Evolutionary conservation across 257 asterid species (phyloP).

Genomic region (Cruciata laevipes): DNA sequence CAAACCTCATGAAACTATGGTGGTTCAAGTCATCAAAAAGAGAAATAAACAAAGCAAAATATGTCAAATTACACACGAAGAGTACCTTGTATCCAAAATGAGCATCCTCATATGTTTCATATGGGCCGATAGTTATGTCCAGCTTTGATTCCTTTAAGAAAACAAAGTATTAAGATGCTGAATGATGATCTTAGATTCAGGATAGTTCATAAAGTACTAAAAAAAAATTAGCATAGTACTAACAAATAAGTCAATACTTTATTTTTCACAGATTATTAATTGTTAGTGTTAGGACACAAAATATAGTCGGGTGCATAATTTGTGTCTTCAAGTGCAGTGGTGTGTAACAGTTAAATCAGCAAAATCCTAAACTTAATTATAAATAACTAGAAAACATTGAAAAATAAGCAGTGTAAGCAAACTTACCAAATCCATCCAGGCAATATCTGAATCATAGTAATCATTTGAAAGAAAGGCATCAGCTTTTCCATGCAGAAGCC

Average conservation of each 20-base stretch:
- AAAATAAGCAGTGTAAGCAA: neutral
- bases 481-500: constrained; percentile 82
- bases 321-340: neutral
- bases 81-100: constrained; percentile 92
- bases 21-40: neutral
- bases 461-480: constrained; percentile 87
- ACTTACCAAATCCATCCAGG: constrained; percentile 99
- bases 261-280: neutral
- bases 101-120: constrained; percentile 93
- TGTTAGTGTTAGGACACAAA: neutral
- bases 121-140: constrained; percentile 93
- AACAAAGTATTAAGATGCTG: constrained; percentile 9
- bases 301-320: neutral
- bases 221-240: neutral
- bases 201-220: neutral
- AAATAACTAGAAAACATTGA: neutral
- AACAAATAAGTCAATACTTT: neutral
- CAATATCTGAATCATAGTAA: constrained; percentile 89
- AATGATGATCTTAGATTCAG: constrained; percentile 10
- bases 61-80: neutral
- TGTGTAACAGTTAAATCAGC: neutral
- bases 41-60: constrained; percentile 3
- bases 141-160: constrained; percentile 74
- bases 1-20: neutral
- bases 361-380: neutral